Percentiles rank a stretch among this genome's conserved stretches.
phyloP scores from a whole-genome alignment of 345 rosid genomes.

The Arabidopsis suecica region DNA sequence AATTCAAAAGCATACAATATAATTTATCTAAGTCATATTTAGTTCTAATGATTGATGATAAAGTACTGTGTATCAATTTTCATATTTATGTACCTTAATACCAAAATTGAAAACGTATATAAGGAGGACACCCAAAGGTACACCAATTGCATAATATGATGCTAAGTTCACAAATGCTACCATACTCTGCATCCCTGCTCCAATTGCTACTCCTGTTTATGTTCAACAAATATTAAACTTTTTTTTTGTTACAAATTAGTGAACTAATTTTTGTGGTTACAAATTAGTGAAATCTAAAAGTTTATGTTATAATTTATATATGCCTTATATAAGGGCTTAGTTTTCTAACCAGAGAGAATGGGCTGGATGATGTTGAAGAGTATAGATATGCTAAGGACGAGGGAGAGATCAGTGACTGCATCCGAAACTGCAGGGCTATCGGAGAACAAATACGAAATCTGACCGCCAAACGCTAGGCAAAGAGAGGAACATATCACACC shows the following conservation, averaged over 20 bases:
- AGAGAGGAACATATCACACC: conserved; percentile 52
- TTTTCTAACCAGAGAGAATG: conserved; percentile 56
- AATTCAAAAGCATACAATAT: conserved; percentile 21
- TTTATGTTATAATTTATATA: not conserved
- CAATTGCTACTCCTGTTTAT: conserved; percentile 57
- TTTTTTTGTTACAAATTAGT: not conserved
- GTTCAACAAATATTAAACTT: not conserved
- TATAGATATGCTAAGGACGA: conserved; percentile 64
- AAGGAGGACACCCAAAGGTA: conserved; percentile 52
- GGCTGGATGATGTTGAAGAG: conserved; percentile 70
- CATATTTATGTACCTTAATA: conserved; percentile 45
- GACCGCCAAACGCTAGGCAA: conserved; percentile 51
- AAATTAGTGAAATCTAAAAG: not conserved
- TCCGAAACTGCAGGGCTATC: conserved; percentile 49
- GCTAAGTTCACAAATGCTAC: conserved; percentile 55
- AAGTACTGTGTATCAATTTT: not conserved
- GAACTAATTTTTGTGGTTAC: not conserved
- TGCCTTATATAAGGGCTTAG: not conserved
- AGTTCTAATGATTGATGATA: not conserved
- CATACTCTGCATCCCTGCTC: conserved; percentile 53
- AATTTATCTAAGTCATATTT: not conserved
- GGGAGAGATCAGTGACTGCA: conserved; percentile 55
- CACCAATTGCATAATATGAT: conserved; percentile 58
- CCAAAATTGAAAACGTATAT: conserved; percentile 45
- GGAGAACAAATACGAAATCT: conserved; percentile 55